A percentile compares a stretch with the other conserved stretches of the same genome.
Conservation (phyloP, 2,329 filamentous ascomycete genomes). For the Fusarium sp. region DNA sequence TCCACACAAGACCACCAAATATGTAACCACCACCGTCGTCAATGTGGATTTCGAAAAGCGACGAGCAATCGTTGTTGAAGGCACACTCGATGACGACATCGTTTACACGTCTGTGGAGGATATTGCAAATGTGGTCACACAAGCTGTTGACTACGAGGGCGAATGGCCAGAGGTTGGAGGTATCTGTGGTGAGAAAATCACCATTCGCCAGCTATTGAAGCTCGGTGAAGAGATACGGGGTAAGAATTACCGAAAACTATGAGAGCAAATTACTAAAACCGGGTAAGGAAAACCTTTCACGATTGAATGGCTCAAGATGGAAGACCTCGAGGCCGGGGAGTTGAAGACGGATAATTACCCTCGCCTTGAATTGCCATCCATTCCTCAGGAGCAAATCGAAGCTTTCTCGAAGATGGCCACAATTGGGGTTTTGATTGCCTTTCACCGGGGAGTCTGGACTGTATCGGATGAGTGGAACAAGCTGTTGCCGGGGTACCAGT, state of each 20-base stretch:
- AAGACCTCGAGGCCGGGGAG: not conserved
- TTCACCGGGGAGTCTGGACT: slow-evolving; percentile 2
- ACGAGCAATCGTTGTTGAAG: slow-evolving; percentile 2
- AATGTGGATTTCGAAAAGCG: slow-evolving; percentile 2
- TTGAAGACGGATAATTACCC: slow-evolving; percentile 3
- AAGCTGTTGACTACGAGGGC: not conserved
- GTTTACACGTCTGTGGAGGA: slow-evolving; percentile 1
- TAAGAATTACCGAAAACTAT: fast-evolving
- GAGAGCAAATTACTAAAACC: fast-evolving
- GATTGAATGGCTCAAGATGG: slow-evolving; percentile 14
- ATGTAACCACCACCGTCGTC: not conserved
- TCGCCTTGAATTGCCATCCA: not conserved
- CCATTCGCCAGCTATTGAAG: not conserved
- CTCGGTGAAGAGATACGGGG: slow-evolving; percentile 6
- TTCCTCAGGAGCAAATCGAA: slow-evolving; percentile 7
- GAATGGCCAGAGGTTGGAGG: slow-evolving; percentile 4
- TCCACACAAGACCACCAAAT: slow-evolving; percentile 4
- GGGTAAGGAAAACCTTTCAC: not conserved
- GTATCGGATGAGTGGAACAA: slow-evolving; percentile 16
- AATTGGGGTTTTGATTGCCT: not conserved
- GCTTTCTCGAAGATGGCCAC: slow-evolving; percentile 18
- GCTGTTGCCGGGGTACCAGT: not conserved
- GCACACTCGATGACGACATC: not conserved
- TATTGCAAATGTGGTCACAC: not conserved
- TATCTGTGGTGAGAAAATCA: not conserved